These are phyloP conservation scores for Delonix regia DNA, from an alignment of 306 rosid species.

Conservation along the genomic window DNA sequence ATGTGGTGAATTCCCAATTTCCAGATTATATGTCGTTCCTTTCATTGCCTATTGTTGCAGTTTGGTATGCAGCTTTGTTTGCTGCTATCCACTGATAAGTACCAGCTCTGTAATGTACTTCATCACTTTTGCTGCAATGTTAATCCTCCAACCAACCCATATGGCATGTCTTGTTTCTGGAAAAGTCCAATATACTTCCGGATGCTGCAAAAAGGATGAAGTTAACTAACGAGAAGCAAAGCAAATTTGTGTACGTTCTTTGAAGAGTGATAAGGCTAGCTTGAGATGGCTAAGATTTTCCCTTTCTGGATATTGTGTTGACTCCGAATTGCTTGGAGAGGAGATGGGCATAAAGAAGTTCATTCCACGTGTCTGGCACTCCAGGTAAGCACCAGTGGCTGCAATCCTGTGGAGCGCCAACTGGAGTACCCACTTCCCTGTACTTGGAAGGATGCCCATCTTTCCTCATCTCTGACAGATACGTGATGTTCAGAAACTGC, in stretches of 20 bases:
- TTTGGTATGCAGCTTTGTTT: slow-evolving; percentile 6
- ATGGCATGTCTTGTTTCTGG: slow-evolving; percentile 23
- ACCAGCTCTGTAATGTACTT: slow-evolving; percentile 67
- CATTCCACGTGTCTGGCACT: slow-evolving; percentile 97
- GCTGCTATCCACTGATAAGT: slow-evolving; percentile 88
- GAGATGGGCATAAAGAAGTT: slow-evolving; percentile 73
- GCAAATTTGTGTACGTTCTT: slow-evolving; percentile 41
- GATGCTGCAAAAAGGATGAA: slow-evolving; percentile 84
- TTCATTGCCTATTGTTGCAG: background rate
- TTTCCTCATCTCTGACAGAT: slow-evolving; percentile 76
- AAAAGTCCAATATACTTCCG: slow-evolving; percentile 72
- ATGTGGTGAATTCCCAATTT: background rate
- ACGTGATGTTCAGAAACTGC: slow-evolving; percentile 78
- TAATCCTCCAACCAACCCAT: background rate
- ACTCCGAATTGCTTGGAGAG: slow-evolving; percentile 58
- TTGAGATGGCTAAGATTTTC: slow-evolving; percentile 22
- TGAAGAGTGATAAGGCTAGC: background rate
- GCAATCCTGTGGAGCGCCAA: slow-evolving; percentile 85
- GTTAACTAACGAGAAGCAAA: slow-evolving; percentile 48
- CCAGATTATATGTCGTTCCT: background rate
- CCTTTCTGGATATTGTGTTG: slow-evolving; percentile 26
- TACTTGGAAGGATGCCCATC: slow-evolving; percentile 96
- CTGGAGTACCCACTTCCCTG: slow-evolving; percentile 79
- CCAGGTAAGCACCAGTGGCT: slow-evolving; percentile 99
- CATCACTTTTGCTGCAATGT: background rate